Evolutionary conservation across 805 yeast genomes (phyloP).

Genomic region (Ogataea polymorpha): DNA sequence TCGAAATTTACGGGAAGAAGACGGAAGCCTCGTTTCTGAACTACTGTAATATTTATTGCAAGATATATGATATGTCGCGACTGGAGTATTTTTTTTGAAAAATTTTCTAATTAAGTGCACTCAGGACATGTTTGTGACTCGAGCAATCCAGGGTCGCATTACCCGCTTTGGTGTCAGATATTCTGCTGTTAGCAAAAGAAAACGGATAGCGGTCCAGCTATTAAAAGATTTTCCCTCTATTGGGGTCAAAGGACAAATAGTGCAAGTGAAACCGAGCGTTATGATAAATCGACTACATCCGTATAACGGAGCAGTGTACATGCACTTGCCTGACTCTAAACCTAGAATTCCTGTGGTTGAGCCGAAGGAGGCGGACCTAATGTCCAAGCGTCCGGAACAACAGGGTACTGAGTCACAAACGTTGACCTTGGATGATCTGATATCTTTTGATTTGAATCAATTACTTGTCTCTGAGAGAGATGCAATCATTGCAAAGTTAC

Average conservation of each 20-base stretch:
- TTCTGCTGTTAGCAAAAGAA: constrained; percentile 48
- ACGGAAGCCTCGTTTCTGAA: constrained; percentile 60
- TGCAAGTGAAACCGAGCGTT: constrained; percentile 70
- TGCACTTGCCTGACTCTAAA: constrained; percentile 34
- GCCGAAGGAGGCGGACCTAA: background rate
- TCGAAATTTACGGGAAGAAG: constrained; percentile 89
- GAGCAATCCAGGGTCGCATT: too few species aligned
- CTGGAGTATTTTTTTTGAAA: background rate
- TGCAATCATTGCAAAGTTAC: constrained; percentile 24
- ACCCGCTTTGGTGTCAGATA: constrained; percentile 35
- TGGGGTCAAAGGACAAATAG: constrained; percentile 71
- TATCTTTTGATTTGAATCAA: constrained; percentile 24
- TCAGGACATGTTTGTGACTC: too few species aligned
- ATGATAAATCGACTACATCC: constrained; percentile 80
- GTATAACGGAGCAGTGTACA: constrained; percentile 70
- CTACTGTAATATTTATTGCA: constrained; percentile 1
- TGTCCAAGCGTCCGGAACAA: constrained; percentile 4
- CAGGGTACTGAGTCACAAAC: constrained; percentile 6
- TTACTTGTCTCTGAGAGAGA: constrained; percentile 19
- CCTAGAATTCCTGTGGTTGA: constrained; percentile 34
- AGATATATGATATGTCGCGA: constrained; percentile 9
- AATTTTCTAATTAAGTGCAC: background rate
- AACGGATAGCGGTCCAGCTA: constrained; percentile 71
- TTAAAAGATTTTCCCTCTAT: constrained; percentile 60
- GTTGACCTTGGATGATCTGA: constrained; percentile 28